Base-by-base conservation (phyloP, 148 eudicot species). In the Rhododendron ovatum region DNA sequence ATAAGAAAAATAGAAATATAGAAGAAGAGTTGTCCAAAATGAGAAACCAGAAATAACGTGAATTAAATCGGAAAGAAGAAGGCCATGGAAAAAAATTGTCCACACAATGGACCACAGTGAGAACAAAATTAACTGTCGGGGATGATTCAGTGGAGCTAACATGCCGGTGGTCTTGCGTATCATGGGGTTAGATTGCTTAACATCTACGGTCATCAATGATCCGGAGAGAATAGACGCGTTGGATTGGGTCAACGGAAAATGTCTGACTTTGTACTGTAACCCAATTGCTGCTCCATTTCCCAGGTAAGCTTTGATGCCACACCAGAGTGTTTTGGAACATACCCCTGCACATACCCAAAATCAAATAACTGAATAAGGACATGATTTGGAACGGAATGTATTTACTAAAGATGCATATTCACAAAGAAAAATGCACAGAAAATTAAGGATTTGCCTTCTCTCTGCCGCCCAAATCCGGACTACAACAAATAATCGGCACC, bases 211-310 rank as follows among this genome's bases (percentile, higher is more conserved):
- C 63, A 20, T 47, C n/a, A 7, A 83, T 30, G 79, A 11, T 69
- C 63, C 20, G 41, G 22, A 67, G 26, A 14, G 18, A 76, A 22
- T 76, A 17, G 78, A 71, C 7, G 11, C 17, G 20, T 43, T 81
- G 86, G 28, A 83, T 75, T 26, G 45, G 51, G 83, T 95, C 91
- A 96, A 90, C 95, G 95, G 48, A 93, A 92, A 73, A 95, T 94
- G 7, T 95, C 95, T 11, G 92, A 90, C 88, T 90, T 91, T 67
- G 90, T 80, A 13, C 88, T 84, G 84, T 89, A 93, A 37, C 91
- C 97, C 51, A 93, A 78, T 80, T 96, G 98, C 84, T 96, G 98
- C 90, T 96, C 99, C 91, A 93, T 93, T 85, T 96, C 98, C 98
- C 98, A 96, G 26, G 94, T 95, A 75, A 94, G 88, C 90, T 89